A percentile compares a stretch with the other conserved stretches of the same genome.
phyloP scores from a whole-genome alignment of 176 grass and related monocot genomes.

The Lolium rigidum region DNA sequence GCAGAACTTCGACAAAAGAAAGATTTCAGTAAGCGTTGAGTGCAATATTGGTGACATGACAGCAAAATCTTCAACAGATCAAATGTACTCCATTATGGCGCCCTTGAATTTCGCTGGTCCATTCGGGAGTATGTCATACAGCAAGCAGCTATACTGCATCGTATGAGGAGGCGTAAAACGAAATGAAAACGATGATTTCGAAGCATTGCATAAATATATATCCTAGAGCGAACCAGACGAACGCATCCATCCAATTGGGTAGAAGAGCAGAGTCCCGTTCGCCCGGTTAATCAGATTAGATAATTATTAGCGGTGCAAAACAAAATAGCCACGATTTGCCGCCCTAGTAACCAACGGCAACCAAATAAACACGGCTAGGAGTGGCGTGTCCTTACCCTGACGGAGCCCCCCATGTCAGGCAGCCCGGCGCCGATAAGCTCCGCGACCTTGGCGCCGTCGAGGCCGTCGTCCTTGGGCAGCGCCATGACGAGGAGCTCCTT shows the following conservation, averaged over 20 bases:
- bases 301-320: too few relatives aligned
- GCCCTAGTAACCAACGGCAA: constrained; percentile 5
- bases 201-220: not conserved
- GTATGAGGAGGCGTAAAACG: not conserved
- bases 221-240: not conserved
- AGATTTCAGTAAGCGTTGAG: not conserved
- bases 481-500: constrained; percentile 61
- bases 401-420: constrained; percentile 44
- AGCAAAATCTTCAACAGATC: not conserved
- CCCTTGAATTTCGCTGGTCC: too few relatives aligned
- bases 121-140: not conserved
- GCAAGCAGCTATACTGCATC: not conserved
- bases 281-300: not conserved
- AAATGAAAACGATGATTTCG: not conserved
- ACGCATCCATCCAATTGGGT: not conserved
- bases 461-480: constrained; percentile 48
- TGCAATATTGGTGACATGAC: not conserved
- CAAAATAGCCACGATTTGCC: not conserved
- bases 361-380: not conserved
- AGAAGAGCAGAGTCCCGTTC: not conserved
- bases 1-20: not conserved
- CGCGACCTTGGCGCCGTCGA: constrained; percentile 49
- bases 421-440: constrained; percentile 43
- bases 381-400: constrained; percentile 41
- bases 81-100: not conserved